Percentiles rank a stretch among this genome's conserved stretches.
phyloP scores from a whole-genome alignment of 352 stramenopile species.

The Phytophthora sp. region DNA sequence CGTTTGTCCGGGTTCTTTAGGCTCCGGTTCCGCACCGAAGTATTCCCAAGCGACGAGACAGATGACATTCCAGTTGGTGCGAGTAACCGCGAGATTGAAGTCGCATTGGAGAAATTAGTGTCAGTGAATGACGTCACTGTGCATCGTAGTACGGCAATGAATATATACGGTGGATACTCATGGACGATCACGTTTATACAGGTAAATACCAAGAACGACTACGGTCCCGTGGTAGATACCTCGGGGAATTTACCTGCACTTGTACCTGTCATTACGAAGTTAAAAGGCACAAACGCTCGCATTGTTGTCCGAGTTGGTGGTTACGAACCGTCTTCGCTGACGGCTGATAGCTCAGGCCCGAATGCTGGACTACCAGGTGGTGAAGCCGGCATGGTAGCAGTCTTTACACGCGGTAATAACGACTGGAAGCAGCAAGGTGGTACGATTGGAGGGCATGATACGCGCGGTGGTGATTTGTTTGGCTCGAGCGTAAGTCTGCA shows the following conservation, averaged over 20 bases:
- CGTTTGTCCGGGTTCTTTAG: slow-evolving; percentile 74
- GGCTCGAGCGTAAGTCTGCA: slow-evolving; percentile 73
- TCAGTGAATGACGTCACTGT: slow-evolving; percentile 75
- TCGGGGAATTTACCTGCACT: slow-evolving; percentile 75
- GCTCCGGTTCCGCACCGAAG: slow-evolving; percentile 68
- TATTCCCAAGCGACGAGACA: slow-evolving; percentile 81
- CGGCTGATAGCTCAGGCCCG: slow-evolving; percentile 35
- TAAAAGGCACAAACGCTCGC: slow-evolving; percentile 69
- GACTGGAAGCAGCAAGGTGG: slow-evolving; percentile 81
- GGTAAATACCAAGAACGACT: slow-evolving; percentile 80
- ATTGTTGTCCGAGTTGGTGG: slow-evolving; percentile 60
- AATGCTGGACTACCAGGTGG: slow-evolving; percentile 64
- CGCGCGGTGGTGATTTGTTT: slow-evolving; percentile 71
- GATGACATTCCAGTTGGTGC: slow-evolving; percentile 67
- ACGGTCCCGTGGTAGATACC: slow-evolving; percentile 68
- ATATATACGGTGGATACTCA: slow-evolving; percentile 78
- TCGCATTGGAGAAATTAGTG: slow-evolving; percentile 70
- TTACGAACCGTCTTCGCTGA: slow-evolving; percentile 45
- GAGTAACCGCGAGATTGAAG: slow-evolving; percentile 58
- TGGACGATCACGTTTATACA: slow-evolving; percentile 86
- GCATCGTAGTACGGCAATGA: slow-evolving; percentile 67
- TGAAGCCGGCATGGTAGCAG: slow-evolving; percentile 59
- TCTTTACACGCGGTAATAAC: slow-evolving; percentile 74
- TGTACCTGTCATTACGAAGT: slow-evolving; percentile 49
- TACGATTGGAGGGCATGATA: slow-evolving; percentile 62